Evolutionary conservation across 148 eudicot genomes (phyloP), one percentile per base, ranked within the genome.

Genomic region (Heliosperma pusillum): DNA sequence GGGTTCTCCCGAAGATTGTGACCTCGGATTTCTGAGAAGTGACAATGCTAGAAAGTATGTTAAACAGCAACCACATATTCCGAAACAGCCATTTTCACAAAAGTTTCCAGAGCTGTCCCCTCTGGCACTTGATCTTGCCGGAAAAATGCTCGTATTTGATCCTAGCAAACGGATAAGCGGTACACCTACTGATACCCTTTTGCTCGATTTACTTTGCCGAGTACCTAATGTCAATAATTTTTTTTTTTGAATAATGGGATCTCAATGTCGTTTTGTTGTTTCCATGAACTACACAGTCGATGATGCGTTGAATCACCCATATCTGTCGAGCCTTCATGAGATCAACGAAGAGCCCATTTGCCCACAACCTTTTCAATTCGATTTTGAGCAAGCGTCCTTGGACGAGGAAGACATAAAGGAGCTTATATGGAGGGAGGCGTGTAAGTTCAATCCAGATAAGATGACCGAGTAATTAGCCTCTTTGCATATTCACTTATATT

Each of bases 271-370:
- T 53, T 42, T 17, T 58, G 12, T 74, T 73, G n/a, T n/a, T 40
- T 63, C 17, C 22, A 60, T 78, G 29, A 25, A 42, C 70, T 25
- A 15, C 21, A 22, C 79, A 95, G 98, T 95, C 79, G 97, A 95
- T 75, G 99, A 90, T 73, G 99, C 99, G 70, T 74, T 95, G 80
- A 90, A 87, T 74, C 99, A 95, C 78, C 97, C 99, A 30, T 92
- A 90, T 80, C 64, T 95, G 42, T 77, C 83, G 1, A 85, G 97
- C 81, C 91, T 95, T 16, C 99, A 95, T 69, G 97, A 95, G 87
- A 95, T 95, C 79, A 95, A 95, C 12, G 99, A 92, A 83, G 98
- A 92, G 76, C 99, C 99, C 44, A 80, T 80, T 72, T 95, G 99
- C 79, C 81, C 89, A 13, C 79, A 85, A 65, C 92, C 93, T 30